These are phyloP conservation scores for Lactifluus hygrophoroides DNA, from an alignment of 768 basidiomycete genomes.

Conservation along the genomic window DNA sequence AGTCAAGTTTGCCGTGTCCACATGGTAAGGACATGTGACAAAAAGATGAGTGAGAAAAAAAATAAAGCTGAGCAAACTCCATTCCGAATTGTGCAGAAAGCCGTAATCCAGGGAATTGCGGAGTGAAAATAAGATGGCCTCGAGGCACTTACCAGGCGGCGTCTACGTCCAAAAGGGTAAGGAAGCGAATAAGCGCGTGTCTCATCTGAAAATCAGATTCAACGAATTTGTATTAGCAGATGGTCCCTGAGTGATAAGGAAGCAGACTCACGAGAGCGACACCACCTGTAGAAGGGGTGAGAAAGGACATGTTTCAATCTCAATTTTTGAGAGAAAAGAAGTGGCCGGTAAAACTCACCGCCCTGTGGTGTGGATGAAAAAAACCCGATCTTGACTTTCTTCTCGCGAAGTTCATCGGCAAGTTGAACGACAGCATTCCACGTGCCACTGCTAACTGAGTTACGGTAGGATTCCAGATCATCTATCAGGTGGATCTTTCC, in stretches of 20 bases:
- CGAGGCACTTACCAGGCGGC: conserved; percentile 60
- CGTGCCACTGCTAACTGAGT: conserved; percentile 61
- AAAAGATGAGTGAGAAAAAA: neutral
- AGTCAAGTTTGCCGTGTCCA: neutral
- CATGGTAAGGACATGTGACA: neutral
- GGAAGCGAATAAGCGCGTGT: conserved; percentile 85
- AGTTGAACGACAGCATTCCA: conserved; percentile 80
- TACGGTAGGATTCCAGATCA: conserved; percentile 68
- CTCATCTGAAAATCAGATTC: conserved; percentile 57
- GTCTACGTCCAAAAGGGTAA: conserved; percentile 72
- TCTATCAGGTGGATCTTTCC: conserved; percentile 83
- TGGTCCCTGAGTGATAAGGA: conserved; percentile 13
- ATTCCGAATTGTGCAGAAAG: neutral
- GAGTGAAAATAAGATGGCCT: conserved; percentile 9
- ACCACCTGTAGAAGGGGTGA: conserved; percentile 48
- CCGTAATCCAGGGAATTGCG: conserved; percentile 9
- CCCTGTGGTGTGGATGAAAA: conserved; percentile 95
- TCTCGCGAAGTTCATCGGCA: conserved; percentile 76
- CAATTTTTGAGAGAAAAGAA: conserved; percentile 13
- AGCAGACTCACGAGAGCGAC: conserved; percentile 71
- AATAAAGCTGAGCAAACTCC: neutral
- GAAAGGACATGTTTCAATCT: conserved; percentile 22
- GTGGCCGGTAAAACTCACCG: conserved; percentile 37
- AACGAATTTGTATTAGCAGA: conserved; percentile 2
- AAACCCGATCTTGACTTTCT: conserved; percentile 85